Conservation (phyloP, 352 stramenopile genomes). For the Globisporangium solare region DNA sequence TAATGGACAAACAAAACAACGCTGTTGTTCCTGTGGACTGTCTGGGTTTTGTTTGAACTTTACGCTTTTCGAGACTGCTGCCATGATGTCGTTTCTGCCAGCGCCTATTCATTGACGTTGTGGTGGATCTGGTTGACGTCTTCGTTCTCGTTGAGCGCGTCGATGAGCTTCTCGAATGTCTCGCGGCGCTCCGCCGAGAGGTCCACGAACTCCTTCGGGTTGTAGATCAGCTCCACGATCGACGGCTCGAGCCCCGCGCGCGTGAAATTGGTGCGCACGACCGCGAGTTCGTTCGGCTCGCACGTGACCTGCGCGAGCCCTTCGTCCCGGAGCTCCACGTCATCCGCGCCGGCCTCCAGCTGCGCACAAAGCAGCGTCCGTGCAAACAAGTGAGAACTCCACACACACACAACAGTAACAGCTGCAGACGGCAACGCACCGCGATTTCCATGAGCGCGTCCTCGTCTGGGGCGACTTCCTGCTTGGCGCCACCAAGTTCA, state of each 20-base stretch:
- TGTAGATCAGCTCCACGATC: conserved; percentile 78
- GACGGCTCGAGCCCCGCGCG: conserved; percentile 53
- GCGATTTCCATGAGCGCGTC: conserved; percentile 72
- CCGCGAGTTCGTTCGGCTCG: conserved; percentile 54
- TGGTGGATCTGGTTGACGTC: conserved; percentile 80
- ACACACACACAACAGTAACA: too few relatives aligned
- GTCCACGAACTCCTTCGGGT: conserved; percentile 74
- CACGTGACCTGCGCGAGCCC: conserved; percentile 67
- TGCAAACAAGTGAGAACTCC: background rate
- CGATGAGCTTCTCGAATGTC: conserved; percentile 73
- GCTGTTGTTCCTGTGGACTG: too few relatives aligned
- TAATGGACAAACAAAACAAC: too few relatives aligned
- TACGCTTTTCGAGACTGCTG: too few relatives aligned
- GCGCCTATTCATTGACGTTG: conserved; percentile 69
- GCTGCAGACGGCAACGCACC: conserved; percentile 23
- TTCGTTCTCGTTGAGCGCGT: conserved; percentile 72
- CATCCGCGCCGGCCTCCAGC: conserved; percentile 67
- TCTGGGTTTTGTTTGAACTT: too few relatives aligned
- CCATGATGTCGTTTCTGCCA: too few relatives aligned
- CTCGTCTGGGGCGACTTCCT: conserved; percentile 31
- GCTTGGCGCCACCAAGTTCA: conserved; percentile 26
- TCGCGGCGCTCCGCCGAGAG: conserved; percentile 43
- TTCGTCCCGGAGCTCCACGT: conserved; percentile 55
- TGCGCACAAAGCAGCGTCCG: conserved; percentile 10
- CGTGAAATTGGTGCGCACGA: conserved; percentile 52